Evolutionary conservation across 768 basidiomycete genomes (phyloP).

Genomic region (Psilocybe cyanescens): DNA sequence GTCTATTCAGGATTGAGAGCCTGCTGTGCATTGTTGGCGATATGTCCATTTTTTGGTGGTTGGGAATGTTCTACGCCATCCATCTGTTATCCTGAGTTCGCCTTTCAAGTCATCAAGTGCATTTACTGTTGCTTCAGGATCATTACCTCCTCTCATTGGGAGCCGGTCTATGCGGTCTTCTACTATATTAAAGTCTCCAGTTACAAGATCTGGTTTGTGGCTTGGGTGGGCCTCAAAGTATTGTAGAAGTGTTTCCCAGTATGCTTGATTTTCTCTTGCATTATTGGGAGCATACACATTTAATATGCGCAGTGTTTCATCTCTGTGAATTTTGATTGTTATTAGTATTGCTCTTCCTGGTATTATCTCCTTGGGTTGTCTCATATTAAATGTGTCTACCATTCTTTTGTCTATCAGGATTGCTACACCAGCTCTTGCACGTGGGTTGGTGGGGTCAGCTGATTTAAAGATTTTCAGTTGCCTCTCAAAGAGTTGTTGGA

Average conservation of each 20-base stretch:
- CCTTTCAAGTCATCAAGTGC: constrained; percentile 27
- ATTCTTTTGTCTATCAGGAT: constrained; percentile 35
- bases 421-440: constrained; percentile 30
- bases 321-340: constrained; percentile 17
- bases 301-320: constrained; percentile 25
- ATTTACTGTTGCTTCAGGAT: constrained; percentile 13
- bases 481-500: constrained; percentile 10
- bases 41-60: constrained; percentile 29
- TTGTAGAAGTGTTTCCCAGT: constrained; percentile 4
- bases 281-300: constrained; percentile 40
- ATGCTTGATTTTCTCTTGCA: constrained; percentile 1
- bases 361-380: constrained; percentile 15
- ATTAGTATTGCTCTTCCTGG: constrained; percentile 30
- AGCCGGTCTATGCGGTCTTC: constrained; percentile 40
- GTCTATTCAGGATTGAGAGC: constrained; percentile 34
- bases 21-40: constrained; percentile 12
- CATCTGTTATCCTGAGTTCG: constrained; percentile 25
- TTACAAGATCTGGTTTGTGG: constrained; percentile 33
- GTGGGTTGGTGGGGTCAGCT: constrained; percentile 18
- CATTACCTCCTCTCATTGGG: constrained; percentile 22
- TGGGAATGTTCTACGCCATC: constrained; percentile 34
- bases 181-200: constrained; percentile 46
- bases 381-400: constrained; percentile 12
- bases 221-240: not conserved
- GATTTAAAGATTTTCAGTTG: constrained; percentile 23